Evolutionary conservation across 768 basidiomycete genomes (phyloP), one percentile per base, ranked within the genome.

Genomic region (Phlebiopsis flavidoalba): DNA sequence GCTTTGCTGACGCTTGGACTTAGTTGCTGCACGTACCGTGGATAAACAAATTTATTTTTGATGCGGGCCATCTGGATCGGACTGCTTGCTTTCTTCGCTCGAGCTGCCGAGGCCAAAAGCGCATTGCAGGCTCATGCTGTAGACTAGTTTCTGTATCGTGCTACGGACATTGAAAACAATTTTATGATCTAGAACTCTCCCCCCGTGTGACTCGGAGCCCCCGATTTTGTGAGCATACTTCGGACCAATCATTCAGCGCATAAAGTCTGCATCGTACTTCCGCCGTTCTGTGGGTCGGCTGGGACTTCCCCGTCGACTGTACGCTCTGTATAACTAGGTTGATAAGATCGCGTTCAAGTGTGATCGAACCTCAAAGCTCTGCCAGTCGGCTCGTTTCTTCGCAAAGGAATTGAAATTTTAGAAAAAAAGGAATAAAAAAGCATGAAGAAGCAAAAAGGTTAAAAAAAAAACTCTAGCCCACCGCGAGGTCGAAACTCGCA

Each of bases 11-110:
- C 35, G 21, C 12, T 19, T 49, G 10, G 19, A 50, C 40, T 37
- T 47, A 92, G 90, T 65, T 92, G 89, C 67, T 91, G 88, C 74
- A 92, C 91, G 57, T 92, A 79, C 75, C 84, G 89, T 64, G 87
- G 89, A 74, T 89, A 53, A 40, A 56, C 59, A 35, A 46, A 48
- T 56, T 21, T 26, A 47, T 15, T 53, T n/a, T 8, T 26, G 48
- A 62, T 62, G 64, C 60, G 12, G 59, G 61, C n/a, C 61, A 59
- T 63, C 61, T 10, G 17, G 35, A 35, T n/a, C 40, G 24, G 37
- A 55, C 3, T 40, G 40, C 40, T 8, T 17, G 11, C 40, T 43
- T 43, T 43, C 40, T 31, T 31, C 40, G 40, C 40, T 43, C 40
- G 10, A 10, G 40, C 40, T 43, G 40, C 40, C 17, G 40, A 17